phyloP scores from a whole-genome alignment of 805 yeast species.

The Ogataea trehalophila region DNA sequence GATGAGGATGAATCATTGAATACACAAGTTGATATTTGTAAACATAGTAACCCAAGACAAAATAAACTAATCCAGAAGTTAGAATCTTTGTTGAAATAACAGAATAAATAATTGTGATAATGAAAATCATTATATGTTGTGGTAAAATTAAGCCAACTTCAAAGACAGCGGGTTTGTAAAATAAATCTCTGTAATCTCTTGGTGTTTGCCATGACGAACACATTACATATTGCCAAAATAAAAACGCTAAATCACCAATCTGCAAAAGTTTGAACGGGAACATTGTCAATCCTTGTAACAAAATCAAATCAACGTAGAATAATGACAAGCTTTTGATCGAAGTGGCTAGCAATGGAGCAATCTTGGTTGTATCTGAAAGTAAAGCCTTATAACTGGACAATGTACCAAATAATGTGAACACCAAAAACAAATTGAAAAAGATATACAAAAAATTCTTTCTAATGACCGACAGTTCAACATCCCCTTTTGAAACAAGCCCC shows the following conservation, averaged over 20 bases:
- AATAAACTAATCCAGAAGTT: slow-evolving; percentile 53
- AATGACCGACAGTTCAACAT: slow-evolving; percentile 51
- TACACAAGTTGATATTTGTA: slow-evolving; percentile 60
- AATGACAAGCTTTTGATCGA: slow-evolving; percentile 48
- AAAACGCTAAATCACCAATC: slow-evolving; percentile 45
- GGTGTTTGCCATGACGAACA: slow-evolving; percentile 40
- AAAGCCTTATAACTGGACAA: slow-evolving; percentile 55
- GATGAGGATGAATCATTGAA: slow-evolving; percentile 59
- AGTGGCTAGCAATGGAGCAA: slow-evolving; percentile 50
- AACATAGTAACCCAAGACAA: slow-evolving; percentile 51
- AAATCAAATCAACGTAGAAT: slow-evolving; percentile 55
- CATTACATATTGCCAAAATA: slow-evolving; percentile 39
- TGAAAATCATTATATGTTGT: slow-evolving; percentile 54
- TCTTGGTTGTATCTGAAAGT: slow-evolving; percentile 53
- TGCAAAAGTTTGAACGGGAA: slow-evolving; percentile 54
- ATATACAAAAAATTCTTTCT: slow-evolving; percentile 56
- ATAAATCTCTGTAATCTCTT: slow-evolving; percentile 44
- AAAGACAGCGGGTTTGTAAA: slow-evolving; percentile 54
- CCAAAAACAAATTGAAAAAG: slow-evolving; percentile 56
- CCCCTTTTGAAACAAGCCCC: slow-evolving; percentile 53
- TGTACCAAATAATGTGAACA: slow-evolving; percentile 58
- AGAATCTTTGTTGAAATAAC: slow-evolving; percentile 58
- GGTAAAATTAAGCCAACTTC: slow-evolving; percentile 60
- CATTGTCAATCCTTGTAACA: slow-evolving; percentile 67
- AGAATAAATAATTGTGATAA: slow-evolving; percentile 54